A percentile compares a stretch with the other conserved stretches of the same genome.
These are phyloP conservation scores for Pleodorina starrii DNA, from an alignment of 139 green algal genomes.

Conservation along the genomic window DNA sequence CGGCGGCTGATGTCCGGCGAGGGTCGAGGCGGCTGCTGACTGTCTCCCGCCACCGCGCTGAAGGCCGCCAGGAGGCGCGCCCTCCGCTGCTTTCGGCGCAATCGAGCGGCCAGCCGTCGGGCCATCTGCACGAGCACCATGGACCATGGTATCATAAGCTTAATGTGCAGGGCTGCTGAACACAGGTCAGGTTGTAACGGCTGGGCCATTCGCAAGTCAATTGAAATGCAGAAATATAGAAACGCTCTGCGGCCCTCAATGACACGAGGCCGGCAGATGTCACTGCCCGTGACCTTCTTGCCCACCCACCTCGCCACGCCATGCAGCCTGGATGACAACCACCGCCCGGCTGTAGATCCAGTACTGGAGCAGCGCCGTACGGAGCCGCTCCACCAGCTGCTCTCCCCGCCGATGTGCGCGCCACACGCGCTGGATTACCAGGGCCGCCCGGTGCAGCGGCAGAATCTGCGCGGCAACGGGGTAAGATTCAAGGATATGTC, in stretches of 20 bases:
- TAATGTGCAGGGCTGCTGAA: no score
- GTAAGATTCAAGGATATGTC: neutral
- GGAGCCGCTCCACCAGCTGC: slow-evolving; percentile 19
- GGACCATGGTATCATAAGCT: no score
- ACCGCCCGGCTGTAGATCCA: slow-evolving; percentile 1
- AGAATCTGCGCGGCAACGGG: slow-evolving; percentile 10
- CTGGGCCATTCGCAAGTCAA: no score
- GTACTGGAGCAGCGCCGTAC: slow-evolving; percentile 6
- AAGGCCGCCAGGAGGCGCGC: slow-evolving; percentile 20
- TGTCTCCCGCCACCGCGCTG: neutral
- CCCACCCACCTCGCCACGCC: slow-evolving; percentile 51
- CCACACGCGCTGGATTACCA: slow-evolving; percentile 43
- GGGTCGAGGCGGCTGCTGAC: neutral
- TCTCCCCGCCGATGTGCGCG: slow-evolving; percentile 3
- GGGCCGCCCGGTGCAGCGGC: slow-evolving; percentile 38
- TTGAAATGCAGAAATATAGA: no score
- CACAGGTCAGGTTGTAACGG: no score
- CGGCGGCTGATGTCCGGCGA: neutral
- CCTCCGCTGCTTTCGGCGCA: slow-evolving; percentile 1
- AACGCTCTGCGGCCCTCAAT: no score
- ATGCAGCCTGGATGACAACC: slow-evolving; percentile 34
- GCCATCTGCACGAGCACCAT: slow-evolving; percentile 27
- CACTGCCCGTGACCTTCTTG: no score
- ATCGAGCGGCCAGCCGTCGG: neutral
- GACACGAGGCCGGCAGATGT: no score